phyloP scores from a whole-genome alignment of 108 stramenopile genomes.

The Phaeodactylum tricornutum region DNA sequence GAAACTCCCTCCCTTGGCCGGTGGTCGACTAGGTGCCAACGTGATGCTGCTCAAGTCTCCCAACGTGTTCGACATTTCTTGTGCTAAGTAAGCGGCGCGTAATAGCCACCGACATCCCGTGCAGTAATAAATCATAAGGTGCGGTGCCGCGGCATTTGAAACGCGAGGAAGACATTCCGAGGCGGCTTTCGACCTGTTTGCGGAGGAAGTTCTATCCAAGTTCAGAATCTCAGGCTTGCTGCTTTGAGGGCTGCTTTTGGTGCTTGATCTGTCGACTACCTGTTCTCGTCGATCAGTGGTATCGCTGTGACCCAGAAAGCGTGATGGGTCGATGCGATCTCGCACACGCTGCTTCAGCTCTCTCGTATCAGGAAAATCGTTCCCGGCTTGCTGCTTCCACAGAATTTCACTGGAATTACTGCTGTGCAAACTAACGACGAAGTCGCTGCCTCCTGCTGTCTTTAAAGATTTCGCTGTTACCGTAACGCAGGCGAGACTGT shows the following conservation, averaged over 20 bases:
- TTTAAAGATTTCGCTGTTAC: slow-evolving; percentile 30
- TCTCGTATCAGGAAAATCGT: slow-evolving; percentile 73
- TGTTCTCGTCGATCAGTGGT: slow-evolving; percentile 1
- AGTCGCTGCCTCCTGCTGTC: slow-evolving; percentile 13
- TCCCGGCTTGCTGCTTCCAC: slow-evolving; percentile 38
- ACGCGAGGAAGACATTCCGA: slow-evolving; percentile 1
- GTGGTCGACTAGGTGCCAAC: slow-evolving; percentile 30
- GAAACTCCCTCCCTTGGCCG: slow-evolving; percentile 25
- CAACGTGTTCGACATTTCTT: slow-evolving; percentile 29
- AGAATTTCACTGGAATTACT: slow-evolving; percentile 6
- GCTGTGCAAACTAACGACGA: background rate
- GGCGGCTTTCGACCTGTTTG: slow-evolving; percentile 6
- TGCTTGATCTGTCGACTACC: slow-evolving; percentile 8
- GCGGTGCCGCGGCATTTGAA: background rate
- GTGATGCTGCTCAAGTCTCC: slow-evolving; percentile 30
- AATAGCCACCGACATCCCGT: slow-evolving; percentile 18
- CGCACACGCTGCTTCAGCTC: slow-evolving; percentile 70
- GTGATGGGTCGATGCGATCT: slow-evolving; percentile 47
- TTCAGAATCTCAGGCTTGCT: background rate
- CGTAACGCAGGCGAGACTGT: slow-evolving; percentile 26
- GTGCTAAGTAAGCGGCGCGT: slow-evolving; percentile 28
- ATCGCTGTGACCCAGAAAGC: slow-evolving; percentile 72
- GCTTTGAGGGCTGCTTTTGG: background rate
- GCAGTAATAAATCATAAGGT: slow-evolving; percentile 13
- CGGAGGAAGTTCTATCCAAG: background rate